Conservation (phyloP, 495 filamentous ascomycete genomes). For the Xylaria castorea region DNA sequence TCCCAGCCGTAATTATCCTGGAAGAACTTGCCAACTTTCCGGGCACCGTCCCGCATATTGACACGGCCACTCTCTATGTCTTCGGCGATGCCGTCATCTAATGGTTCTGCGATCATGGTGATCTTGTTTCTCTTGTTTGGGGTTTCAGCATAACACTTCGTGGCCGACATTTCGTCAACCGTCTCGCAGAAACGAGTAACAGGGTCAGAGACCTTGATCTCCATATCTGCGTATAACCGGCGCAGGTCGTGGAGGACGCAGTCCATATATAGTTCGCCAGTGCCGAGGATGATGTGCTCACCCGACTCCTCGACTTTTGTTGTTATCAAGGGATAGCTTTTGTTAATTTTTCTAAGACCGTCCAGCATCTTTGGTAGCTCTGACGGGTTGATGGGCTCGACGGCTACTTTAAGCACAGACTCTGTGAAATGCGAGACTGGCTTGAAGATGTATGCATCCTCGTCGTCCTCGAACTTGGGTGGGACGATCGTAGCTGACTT, state of each 20-base stretch:
- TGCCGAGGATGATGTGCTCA: slow-evolving; percentile 93
- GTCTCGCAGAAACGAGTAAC: slow-evolving; percentile 98
- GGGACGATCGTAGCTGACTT: slow-evolving; percentile 97
- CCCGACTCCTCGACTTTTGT: slow-evolving; percentile 99
- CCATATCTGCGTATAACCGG: slow-evolving; percentile 96
- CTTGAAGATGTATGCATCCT: slow-evolving; percentile 93
- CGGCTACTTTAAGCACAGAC: slow-evolving; percentile 96
- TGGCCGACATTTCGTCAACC: slow-evolving; percentile 94
- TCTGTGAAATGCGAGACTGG: slow-evolving; percentile 95
- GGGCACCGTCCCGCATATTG: slow-evolving; percentile 88
- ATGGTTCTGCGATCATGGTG: slow-evolving; percentile 95
- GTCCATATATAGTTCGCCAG: slow-evolving; percentile 98
- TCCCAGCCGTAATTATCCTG: slow-evolving; percentile 98
- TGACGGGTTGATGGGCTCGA: slow-evolving; percentile 97
- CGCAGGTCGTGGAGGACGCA: slow-evolving; percentile 96
- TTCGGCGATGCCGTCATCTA: slow-evolving; percentile 92
- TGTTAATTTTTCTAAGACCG: slow-evolving; percentile 94
- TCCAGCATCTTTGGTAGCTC: slow-evolving; percentile 99
- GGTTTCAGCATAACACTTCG: slow-evolving; percentile 96
- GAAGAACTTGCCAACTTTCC: slow-evolving; percentile 95
- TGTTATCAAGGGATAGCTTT: slow-evolving; percentile 91
- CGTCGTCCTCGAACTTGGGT: slow-evolving; percentile 77
- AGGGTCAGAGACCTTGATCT: slow-evolving; percentile 96
- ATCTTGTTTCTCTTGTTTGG: slow-evolving; percentile 99
- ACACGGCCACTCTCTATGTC: slow-evolving; percentile 94